Base-by-base conservation (phyloP, 352 stramenopile genomes). In the Pythium insidiosum region DNA sequence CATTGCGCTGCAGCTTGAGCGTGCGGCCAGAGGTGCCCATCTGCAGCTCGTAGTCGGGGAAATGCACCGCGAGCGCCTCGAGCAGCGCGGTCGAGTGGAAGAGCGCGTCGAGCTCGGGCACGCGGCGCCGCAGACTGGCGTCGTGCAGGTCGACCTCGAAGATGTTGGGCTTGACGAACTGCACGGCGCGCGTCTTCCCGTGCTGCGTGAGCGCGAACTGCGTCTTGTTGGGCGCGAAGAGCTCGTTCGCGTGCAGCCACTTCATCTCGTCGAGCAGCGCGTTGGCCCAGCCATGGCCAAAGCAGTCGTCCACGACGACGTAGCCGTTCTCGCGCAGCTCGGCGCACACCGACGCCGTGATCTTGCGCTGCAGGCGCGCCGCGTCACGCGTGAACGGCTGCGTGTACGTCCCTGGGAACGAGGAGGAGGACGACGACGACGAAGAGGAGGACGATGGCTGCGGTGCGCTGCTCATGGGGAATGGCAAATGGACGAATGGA, bases 121-220 rank as follows among this genome's bases (percentile, higher is more conserved):
- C 72, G 38, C 73, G 74, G 6, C 43, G 40, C 9, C 77, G 63
- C 38, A 86, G 49, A 5, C 36, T 43, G 1, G 62, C 69, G 48
- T 89, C 78, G 47, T 90, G 77, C 25, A 93, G 50, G 54, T 93
- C 80, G 21, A 84, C 68, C 39, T 93, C 80, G 28, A 66, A 93
- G 49, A 93, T 88, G 53, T 88, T 61, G n/a, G 80, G 80, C 63
- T 93, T 93, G 50, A 72, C 50, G 35, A 83, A 87, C 50, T 84
- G 63, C 28, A 15, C 28, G 28, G 28, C 28, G 15, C 9, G 9
- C 28, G 28, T 33, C 28, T 15, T 56, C 51, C 34, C 48, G 9
- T 61, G 62, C 28, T 76, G 69, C 3, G 66, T 72, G n/a, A 80
- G 47, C 39, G 68, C 59, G 44, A 93, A 89, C 51, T 93, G 77